phyloP scores from a whole-genome alignment of 495 filamentous ascomycete species.

The Hypoxylon crocopeplum region DNA sequence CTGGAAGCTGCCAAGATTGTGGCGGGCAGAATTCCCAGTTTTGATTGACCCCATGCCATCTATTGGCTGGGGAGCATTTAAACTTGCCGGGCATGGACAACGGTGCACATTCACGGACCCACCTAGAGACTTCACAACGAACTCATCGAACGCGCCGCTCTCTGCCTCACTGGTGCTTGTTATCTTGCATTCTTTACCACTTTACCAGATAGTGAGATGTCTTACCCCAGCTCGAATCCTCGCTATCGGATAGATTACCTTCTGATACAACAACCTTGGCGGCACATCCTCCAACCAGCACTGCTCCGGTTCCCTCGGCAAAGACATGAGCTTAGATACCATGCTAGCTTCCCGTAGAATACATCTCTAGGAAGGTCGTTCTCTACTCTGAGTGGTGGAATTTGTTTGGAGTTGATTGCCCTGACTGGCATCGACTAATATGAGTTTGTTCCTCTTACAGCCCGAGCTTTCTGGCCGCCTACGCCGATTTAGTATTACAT shows the following conservation, averaged over 20 bases:
- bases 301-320: not conserved
- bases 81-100: conserved; percentile 10
- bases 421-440: too few species aligned
- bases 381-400: conserved; percentile 4
- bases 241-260: conserved; percentile 11
- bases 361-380: not conserved
- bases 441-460: too few species aligned
- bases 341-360: conserved; percentile 7
- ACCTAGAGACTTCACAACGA: conserved; percentile 2
- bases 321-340: conserved; percentile 4
- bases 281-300: conserved; percentile 23
- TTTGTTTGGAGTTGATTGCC: not conserved
- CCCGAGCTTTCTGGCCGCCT: not conserved
- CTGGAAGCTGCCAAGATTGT: conserved; percentile 38
- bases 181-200: conserved; percentile 11
- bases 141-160: not conserved
- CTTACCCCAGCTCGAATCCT: conserved; percentile 16
- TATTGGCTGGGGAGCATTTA: conserved; percentile 37
- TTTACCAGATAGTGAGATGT: too few species aligned
- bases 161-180: not conserved
- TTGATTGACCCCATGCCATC: conserved; percentile 25
- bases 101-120: conserved; percentile 10
- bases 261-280: conserved; percentile 8
- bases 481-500: conserved; percentile 5
- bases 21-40: conserved; percentile 35